Base-by-base conservation (phyloP, 2,329 filamentous ascomycete species). In the Hypoxylon sp. region DNA sequence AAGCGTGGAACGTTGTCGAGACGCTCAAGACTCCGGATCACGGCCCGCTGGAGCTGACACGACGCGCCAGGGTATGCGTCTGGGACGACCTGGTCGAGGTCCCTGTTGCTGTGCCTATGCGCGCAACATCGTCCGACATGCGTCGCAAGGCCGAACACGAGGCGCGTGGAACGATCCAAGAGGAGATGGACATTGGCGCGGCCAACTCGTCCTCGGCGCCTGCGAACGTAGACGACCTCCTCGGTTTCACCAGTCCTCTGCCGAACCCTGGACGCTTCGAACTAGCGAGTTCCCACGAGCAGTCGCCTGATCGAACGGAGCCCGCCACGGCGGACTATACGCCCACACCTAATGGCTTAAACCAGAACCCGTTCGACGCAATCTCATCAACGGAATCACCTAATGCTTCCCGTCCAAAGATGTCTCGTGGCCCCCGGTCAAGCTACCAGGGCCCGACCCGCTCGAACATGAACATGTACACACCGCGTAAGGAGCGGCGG, bases 1-100 rank as follows among this genome's bases (percentile, higher is more conserved):
- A 99, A 78, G 96, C 96, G 0, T 99, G 96, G 94, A 99, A 99
- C 78, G 96, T 99, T 0, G 96, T 99, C 3, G 96, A 99, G 82
- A 98, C 96, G 0, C 86, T 99, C 68, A 99, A 99, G 79, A 92
- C 92, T 17, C 85, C 89, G 0, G 96, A 98, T 76, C 95, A 98
- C 77, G 96, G 96, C 0, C 96, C 96, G 0, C 84, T 99, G 17
- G 96, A 98, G 81, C 87, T 99, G 58, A 98, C 96, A 3, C 88
- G 96, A 70, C 88, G 96, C 72, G 92, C 93, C 53, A 90, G 95
- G 74, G 95, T 99, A 17, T 97, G 94, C 75, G 95, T 99, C 11
- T 99, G 96, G 96, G 96, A 99, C 76, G 96, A 99, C 77, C 84
- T 98, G 21, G 96, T 99, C 21, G 96, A 99, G 75, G 92, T 99